Conservation (phyloP, 371 early-diverging fungal genomes). For the Rhizopus sp. region DNA sequence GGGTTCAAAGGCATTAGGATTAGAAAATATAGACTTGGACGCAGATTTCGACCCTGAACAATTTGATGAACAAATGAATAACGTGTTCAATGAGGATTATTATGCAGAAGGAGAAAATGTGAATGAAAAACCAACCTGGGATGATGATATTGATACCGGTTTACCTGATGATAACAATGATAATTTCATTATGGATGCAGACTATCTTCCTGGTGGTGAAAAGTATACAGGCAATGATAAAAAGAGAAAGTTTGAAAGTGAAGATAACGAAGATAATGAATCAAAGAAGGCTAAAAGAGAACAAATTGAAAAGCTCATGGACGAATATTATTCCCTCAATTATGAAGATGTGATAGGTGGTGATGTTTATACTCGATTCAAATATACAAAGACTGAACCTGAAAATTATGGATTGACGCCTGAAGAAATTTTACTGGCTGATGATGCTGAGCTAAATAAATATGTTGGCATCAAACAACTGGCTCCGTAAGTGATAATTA, state of each 20-base stretch:
- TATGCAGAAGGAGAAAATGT: constrained; percentile 50
- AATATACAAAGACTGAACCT: constrained; percentile 80
- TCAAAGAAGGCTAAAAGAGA: constrained; percentile 23
- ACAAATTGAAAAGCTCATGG: constrained; percentile 65
- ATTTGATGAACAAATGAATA: constrained; percentile 82
- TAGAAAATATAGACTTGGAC: constrained; percentile 84
- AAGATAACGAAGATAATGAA: constrained; percentile 1
- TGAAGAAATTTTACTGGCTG: constrained; percentile 87
- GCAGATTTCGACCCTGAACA: constrained; percentile 88
- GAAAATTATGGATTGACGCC: constrained; percentile 77
- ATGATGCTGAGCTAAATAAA: constrained; percentile 87
- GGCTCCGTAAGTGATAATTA: constrained; percentile 72
- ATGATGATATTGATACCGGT: constrained; percentile 70
- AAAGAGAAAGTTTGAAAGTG: background rate
- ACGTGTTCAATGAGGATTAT: constrained; percentile 76
- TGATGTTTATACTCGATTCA: constrained; percentile 87
- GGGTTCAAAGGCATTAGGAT: constrained; percentile 69
- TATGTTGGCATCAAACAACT: constrained; percentile 83
- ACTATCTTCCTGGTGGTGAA: constrained; percentile 77
- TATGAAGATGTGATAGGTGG: constrained; percentile 94
- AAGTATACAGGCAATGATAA: constrained; percentile 22
- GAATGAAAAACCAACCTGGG: constrained; percentile 79
- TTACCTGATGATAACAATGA: constrained; percentile 46
- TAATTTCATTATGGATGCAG: constrained; percentile 87
- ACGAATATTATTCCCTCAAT: constrained; percentile 90